These are phyloP conservation scores for Daldinia caldariorum DNA, from an alignment of 495 filamentous ascomycete species.

Conservation along the genomic window DNA sequence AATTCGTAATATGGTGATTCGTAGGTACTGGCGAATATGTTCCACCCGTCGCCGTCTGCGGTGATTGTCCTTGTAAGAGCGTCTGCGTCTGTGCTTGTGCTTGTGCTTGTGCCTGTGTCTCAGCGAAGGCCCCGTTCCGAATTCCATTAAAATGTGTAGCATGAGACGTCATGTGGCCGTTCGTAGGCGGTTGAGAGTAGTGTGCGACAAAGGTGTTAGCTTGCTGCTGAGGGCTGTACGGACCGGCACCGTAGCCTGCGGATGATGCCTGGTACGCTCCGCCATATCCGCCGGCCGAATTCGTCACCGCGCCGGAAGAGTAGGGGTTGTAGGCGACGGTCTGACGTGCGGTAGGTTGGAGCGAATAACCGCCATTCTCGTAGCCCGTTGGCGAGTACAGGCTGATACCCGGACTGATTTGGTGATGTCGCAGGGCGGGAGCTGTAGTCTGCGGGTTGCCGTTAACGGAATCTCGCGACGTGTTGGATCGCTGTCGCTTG, in stretches of 20 bases:
- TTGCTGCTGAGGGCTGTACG: slow-evolving; percentile 47
- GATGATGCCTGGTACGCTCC: slow-evolving; percentile 43
- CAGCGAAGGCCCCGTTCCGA: slow-evolving; percentile 41
- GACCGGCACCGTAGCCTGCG: slow-evolving; percentile 37
- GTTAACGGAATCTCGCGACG: slow-evolving; percentile 48
- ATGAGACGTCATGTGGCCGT: slow-evolving; percentile 43
- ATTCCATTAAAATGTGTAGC: slow-evolving; percentile 42
- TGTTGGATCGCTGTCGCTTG: slow-evolving; percentile 52
- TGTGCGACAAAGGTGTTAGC: slow-evolving; percentile 41
- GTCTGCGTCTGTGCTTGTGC: slow-evolving; percentile 34
- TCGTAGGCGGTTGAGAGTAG: slow-evolving; percentile 44
- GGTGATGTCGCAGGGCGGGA: slow-evolving; percentile 43
- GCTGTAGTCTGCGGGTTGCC: slow-evolving; percentile 41
- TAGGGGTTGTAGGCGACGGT: slow-evolving; percentile 41
- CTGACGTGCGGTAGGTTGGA: slow-evolving; percentile 40
- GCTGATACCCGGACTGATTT: slow-evolving; percentile 35
- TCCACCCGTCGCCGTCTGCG: slow-evolving; percentile 37
- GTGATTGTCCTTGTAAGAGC: slow-evolving; percentile 36
- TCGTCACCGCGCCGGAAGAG: slow-evolving; percentile 44
- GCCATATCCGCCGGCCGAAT: slow-evolving; percentile 42
- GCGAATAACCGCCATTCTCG: slow-evolving; percentile 45
- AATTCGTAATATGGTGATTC: slow-evolving; percentile 33
- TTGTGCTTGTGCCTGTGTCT: slow-evolving; percentile 34
- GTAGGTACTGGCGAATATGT: slow-evolving; percentile 44
- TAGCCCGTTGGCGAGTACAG: slow-evolving; percentile 39